Percentiles rank a stretch among this genome's conserved stretches.
These are phyloP conservation scores for Solanum appendiculatum DNA, from an alignment of 257 asterid genomes.

Conservation along the genomic window DNA sequence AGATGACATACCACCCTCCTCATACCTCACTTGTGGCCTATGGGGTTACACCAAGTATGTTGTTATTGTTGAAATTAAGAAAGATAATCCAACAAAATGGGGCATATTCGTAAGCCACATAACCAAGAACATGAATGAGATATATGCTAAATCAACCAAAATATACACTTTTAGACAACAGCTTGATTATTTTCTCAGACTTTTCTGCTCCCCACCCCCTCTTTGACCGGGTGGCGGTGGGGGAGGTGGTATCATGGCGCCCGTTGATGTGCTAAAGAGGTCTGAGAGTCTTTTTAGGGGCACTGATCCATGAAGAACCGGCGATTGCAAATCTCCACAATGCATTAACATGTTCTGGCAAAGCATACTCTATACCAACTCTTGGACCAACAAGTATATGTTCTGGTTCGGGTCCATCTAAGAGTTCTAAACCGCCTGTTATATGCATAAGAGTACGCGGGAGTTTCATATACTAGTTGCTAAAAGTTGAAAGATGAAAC, in stretches of 20 bases:
- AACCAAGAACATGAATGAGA: background rate
- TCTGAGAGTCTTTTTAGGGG: slow-evolving; percentile 70
- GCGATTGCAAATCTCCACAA: slow-evolving; percentile 87
- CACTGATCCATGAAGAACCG: slow-evolving; percentile 80
- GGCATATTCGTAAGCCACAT: background rate
- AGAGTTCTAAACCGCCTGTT: slow-evolving; percentile 81
- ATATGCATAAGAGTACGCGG: background rate
- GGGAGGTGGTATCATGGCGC: background rate
- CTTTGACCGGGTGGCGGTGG: background rate
- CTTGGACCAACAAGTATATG: slow-evolving; percentile 73
- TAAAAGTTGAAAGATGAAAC: background rate
- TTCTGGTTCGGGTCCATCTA: slow-evolving; percentile 79
- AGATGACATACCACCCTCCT: background rate
- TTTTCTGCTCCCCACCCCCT: no score
- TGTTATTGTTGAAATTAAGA: background rate
- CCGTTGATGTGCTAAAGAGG: slow-evolving; percentile 18
- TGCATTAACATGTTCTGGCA: slow-evolving; percentile 64
- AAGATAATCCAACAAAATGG: background rate
- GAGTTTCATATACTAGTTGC: background rate
- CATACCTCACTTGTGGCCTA: background rate
- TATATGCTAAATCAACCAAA: background rate
- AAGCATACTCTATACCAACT: slow-evolving; percentile 84
- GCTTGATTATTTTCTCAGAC: background rate
- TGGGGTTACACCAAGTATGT: background rate
- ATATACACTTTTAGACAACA: background rate